These are phyloP conservation scores for Penicillium desertorum DNA, from an alignment of 495 filamentous ascomycete species.

Conservation along the genomic window DNA sequence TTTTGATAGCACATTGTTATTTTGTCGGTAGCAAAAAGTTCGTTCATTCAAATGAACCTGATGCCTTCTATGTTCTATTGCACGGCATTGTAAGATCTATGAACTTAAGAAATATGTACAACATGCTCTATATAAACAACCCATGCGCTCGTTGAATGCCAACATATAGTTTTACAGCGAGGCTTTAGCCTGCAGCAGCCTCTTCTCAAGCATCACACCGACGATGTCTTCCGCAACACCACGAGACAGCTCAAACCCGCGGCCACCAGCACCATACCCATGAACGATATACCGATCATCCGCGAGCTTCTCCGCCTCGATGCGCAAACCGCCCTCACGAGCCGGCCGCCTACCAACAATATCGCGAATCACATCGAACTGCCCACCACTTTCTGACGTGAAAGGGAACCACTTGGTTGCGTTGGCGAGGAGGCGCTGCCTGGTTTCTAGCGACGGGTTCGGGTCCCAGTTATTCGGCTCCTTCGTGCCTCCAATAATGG, in stretches of 20 bases:
- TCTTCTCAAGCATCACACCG: constrained; percentile 32
- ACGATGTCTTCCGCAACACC: constrained; percentile 44
- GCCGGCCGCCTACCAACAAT: constrained; percentile 48
- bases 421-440: constrained; percentile 47
- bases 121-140: constrained; percentile 3
- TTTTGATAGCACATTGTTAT: constrained; percentile 37
- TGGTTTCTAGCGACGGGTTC: constrained; percentile 45
- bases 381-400: constrained; percentile 31
- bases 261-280: constrained; percentile 62
- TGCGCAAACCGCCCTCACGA: constrained; percentile 44
- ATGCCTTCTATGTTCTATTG: constrained; percentile 8
- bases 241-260: constrained; percentile 53
- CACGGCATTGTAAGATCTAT: background rate
- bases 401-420: constrained; percentile 49
- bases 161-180: constrained; percentile 23
- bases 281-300: constrained; percentile 48
- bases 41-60: constrained; percentile 28
- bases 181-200: constrained; percentile 30
- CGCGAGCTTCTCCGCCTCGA: constrained; percentile 39
- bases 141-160: background rate
- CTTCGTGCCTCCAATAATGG: constrained; percentile 64
- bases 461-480: constrained; percentile 57
- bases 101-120: background rate
- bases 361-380: constrained; percentile 49
- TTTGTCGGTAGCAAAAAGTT: constrained; percentile 37